A percentile compares a stretch with the other conserved stretches of the same genome.
Evolutionary conservation across 2,329 filamentous ascomycete genomes (phyloP).

Genomic region (Venturia oleaginea): DNA sequence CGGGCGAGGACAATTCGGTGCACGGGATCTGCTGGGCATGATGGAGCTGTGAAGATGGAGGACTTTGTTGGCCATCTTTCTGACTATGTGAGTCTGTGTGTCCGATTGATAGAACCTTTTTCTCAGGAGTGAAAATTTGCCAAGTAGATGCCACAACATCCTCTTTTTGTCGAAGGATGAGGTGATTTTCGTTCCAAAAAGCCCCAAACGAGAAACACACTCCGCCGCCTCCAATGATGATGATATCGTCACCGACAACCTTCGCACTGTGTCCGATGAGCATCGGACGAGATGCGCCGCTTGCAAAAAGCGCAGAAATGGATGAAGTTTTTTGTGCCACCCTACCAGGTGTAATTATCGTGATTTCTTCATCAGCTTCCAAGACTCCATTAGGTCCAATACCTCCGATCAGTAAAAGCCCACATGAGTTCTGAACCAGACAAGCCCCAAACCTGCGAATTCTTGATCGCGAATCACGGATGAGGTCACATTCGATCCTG

Average conservation of each 20-base stretch:
- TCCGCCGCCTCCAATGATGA: constrained; percentile 72
- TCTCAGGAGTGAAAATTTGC: not conserved
- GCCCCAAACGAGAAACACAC: constrained; percentile 89
- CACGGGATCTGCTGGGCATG: not conserved
- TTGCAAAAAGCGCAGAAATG: constrained; percentile 13
- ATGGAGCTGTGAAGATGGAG: not conserved
- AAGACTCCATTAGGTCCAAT: constrained; percentile 37
- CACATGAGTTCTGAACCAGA: constrained; percentile 35
- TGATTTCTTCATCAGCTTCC: constrained; percentile 43
- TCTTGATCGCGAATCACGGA: constrained; percentile 36
- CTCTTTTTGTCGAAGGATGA: constrained; percentile 18
- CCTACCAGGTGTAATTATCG: constrained; percentile 19
- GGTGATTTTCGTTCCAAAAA: constrained; percentile 64
- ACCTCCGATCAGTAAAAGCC: constrained; percentile 46
- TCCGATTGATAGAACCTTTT: not conserved
- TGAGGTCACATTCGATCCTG: constrained; percentile 13
- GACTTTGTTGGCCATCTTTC: not conserved
- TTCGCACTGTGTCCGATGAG: constrained; percentile 59
- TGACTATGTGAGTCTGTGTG: no score
- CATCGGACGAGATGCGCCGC: constrained; percentile 45
- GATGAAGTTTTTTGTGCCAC: constrained; percentile 19
- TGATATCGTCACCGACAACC: constrained; percentile 39
- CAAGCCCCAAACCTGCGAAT: constrained; percentile 42
- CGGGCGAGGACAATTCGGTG: not conserved
- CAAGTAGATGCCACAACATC: not conserved